Evolutionary conservation across 208 protist genomes (phyloP), one percentile per base, ranked within the genome.

Genomic region (Phytomonas francai): DNA sequence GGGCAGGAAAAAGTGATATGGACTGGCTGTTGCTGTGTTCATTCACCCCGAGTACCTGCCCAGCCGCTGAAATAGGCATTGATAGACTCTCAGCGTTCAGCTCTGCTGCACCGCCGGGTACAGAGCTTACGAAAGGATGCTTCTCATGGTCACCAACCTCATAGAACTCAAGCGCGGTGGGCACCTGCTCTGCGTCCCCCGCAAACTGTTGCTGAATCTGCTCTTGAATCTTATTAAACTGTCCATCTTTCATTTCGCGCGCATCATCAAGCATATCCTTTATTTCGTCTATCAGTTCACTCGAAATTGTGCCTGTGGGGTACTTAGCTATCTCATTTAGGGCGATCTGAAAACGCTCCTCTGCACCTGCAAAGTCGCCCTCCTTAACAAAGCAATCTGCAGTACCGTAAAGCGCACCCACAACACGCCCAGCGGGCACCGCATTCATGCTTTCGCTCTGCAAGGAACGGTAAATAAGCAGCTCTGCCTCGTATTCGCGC

Each of bases 351-450:
- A 91, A 80, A 11, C 85, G 87, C 66, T 81, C 77, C 78, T 89
- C 90, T 5, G 87, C 87, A 12, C 79, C 88, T n/a, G 86, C 86
- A 68, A 91, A 93, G 76, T 93, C 86, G 45, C 81, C 78, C 58
- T 92, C 85, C 73, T 90, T 89, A 70, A 89, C 79, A 78, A 88
- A 93, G 73, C 85, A 93, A 65, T 93, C 85, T 0, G 90, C 90
- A 25, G 92, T 87, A 59, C 82, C 76, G 74, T 93, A 93, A 0
- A 93, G 74, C 14, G 79, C 81, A 25, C 82, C 73, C 28, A 89
- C 71, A 34, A 93, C 64, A n/a, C 84, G 74, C 8, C 87, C 76
- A 22, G 76, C 59, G 3, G 82, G 83, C 12, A 91, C 77, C 7
- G 74, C 66, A 28, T 72, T 45, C 32, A 65, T 56, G 19, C 58